phyloP scores from a whole-genome alignment of 2,329 filamentous ascomycete species.

The Westerdykella ornata region DNA sequence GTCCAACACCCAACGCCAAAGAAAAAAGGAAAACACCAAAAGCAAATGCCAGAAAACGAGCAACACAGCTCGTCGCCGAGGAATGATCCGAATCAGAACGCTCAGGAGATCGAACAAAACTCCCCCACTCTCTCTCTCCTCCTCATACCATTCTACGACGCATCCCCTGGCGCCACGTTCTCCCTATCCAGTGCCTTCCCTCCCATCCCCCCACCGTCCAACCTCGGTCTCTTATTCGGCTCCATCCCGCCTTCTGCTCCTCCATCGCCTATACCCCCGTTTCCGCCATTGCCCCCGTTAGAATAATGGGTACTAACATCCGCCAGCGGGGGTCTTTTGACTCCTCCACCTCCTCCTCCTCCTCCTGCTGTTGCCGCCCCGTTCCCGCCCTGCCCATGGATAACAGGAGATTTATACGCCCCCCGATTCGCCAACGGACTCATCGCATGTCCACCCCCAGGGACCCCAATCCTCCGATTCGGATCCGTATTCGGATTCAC shows the following conservation, averaged over 20 bases:
- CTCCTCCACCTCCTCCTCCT: slow-evolving; percentile 15
- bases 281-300: slow-evolving; percentile 9
- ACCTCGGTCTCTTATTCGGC: not conserved
- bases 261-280: no score
- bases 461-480: slow-evolving; percentile 46
- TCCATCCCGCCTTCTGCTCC: no score
- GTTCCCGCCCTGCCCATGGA: not conserved
- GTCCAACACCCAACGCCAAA: no score
- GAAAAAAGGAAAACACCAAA: no score
- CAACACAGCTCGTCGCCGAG: no score
- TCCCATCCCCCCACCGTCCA: not conserved
- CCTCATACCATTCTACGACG: slow-evolving; percentile 13
- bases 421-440: slow-evolving; percentile 41
- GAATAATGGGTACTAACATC: slow-evolving; percentile 43
- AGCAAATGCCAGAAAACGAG: no score
- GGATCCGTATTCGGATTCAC: slow-evolving; percentile 45
- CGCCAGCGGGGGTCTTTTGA: slow-evolving; percentile 35
- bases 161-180: no score
- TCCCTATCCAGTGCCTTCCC: no score
- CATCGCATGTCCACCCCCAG: slow-evolving; percentile 33
- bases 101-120: not conserved
- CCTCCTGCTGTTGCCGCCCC: no score
- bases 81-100: no score
- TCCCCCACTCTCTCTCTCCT: slow-evolving; percentile 26
- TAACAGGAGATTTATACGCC: slow-evolving; percentile 42